Evolutionary conservation across 306 rosid genomes (phyloP).

Genomic region (Dryas drummondii): DNA sequence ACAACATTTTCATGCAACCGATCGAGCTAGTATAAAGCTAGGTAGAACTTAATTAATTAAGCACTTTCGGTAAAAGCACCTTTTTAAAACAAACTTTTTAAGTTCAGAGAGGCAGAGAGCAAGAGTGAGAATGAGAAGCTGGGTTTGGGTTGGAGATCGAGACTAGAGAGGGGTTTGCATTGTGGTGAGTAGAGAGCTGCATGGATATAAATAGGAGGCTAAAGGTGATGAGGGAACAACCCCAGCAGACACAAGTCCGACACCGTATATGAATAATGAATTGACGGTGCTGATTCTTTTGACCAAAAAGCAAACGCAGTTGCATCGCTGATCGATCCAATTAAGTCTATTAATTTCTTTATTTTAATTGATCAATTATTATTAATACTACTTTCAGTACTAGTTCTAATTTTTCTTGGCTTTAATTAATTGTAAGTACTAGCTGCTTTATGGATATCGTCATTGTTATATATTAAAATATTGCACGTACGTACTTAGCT

Average conservation of each 20-base stretch:
- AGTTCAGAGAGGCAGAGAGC: not conserved
- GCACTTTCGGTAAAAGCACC: no score
- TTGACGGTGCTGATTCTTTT: constrained; percentile 15
- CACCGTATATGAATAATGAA: not conserved
- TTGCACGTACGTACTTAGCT: constrained; percentile 10
- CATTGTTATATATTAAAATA: not conserved
- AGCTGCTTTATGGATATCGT: constrained; percentile 2
- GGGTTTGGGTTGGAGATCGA: not conserved
- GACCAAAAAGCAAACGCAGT: constrained; percentile 7
- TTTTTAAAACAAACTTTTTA: no score
- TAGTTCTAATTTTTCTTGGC: not conserved
- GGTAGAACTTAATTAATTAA: not conserved
- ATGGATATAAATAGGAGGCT: constrained; percentile 38
- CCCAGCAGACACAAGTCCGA: constrained; percentile 4
- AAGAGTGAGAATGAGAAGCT: constrained; percentile 3
- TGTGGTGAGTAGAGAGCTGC: constrained; percentile 21
- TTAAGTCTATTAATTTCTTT: no score
- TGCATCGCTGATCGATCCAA: not conserved
- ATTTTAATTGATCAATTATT: not conserved
- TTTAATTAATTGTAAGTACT: not conserved
- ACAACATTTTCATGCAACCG: constrained; percentile 41
- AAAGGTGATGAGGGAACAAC: not conserved
- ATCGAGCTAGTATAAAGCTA: not conserved
- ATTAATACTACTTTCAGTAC: not conserved
- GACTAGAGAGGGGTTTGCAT: not conserved